Base-by-base conservation (phyloP, 106 monocot genomes). In the Dioscorea alata region DNA sequence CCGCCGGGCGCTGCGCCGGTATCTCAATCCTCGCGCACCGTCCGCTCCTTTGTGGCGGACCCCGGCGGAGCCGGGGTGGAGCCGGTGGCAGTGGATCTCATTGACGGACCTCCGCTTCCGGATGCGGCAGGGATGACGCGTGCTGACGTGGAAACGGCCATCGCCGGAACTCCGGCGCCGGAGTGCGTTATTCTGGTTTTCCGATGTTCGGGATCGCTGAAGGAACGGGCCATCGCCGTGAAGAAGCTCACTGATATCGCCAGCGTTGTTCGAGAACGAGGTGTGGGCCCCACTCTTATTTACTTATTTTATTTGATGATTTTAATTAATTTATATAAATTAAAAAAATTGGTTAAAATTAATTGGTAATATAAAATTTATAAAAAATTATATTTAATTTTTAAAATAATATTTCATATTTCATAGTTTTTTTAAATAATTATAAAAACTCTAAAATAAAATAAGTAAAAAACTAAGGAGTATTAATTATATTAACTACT, bases 131-230 rank as follows among this genome's bases (percentile, higher is more conserved):
- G 9, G 65, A 4, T 57, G 66, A 78, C 71, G 20, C 20, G 66
- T 71, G 67, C 49, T 2, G 81, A 79, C 57, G 69, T 79, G 67
- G 89, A 75, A 61, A 71, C 65, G n/a, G 86, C 34, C 13, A 21
- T 67, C 35, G 20, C 18, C 75, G 67, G 0, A 0, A 25, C 6
- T 6, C 58, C 57, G 17, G 20, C 60, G 68, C 61, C 77, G 33
- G 92, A 93, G 58, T 93, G 93, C 60, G 86, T 77, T 19, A 77
- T 93, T 50, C 48, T 84, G 61, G 89, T 84, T 23, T 12, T 93
- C 28, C 60, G 69, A 33, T 89, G 79, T 62, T 68, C 74, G 22
- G 81, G 73, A 0, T 48, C 67, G 33, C 8, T 31, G 31, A 71
- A 79, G 59, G 73, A 74, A 57, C 54, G 64, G 33, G 24, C 57